Percentiles rank a stretch among this genome's conserved stretches.
Evolutionary conservation across 345 rosid genomes (phyloP).

Genomic region (Citrus mangshanensis): DNA sequence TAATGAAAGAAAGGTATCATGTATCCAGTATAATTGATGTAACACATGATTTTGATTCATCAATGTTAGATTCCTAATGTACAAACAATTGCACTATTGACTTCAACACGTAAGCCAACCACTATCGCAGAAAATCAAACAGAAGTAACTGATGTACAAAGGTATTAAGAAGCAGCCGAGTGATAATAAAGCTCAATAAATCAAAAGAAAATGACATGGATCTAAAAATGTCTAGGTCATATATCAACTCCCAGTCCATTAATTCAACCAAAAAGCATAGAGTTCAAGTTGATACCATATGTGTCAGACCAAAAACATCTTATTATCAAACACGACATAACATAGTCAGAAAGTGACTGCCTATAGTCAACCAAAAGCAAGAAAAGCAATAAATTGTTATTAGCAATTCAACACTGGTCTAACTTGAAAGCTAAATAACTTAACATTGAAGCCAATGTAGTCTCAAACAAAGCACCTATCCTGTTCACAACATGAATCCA

Average conservation of each 20-base stretch:
- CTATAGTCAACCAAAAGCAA: background rate
- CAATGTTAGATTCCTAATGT: background rate
- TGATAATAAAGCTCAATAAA: background rate
- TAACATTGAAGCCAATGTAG: background rate
- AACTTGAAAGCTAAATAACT: background rate
- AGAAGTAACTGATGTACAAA: too few relatives aligned
- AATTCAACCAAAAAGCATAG: background rate
- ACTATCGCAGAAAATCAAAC: background rate
- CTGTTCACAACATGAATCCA: background rate
- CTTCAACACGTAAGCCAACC: background rate
- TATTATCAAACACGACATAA: background rate
- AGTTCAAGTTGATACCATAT: background rate
- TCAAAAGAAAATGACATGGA: background rate
- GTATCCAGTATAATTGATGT: background rate
- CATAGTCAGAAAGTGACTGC: background rate
- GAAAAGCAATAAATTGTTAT: background rate
- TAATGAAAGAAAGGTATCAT: background rate
- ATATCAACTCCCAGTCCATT: background rate
- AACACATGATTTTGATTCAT: background rate
- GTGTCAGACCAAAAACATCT: background rate
- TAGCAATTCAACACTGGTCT: background rate
- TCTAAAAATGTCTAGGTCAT: background rate
- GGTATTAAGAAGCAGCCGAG: background rate
- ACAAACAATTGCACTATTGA: background rate
- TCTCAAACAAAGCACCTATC: background rate